These are phyloP conservation scores for Acrocalymma vagum DNA, from an alignment of 2,329 filamentous ascomycete species.

Conservation along the genomic window DNA sequence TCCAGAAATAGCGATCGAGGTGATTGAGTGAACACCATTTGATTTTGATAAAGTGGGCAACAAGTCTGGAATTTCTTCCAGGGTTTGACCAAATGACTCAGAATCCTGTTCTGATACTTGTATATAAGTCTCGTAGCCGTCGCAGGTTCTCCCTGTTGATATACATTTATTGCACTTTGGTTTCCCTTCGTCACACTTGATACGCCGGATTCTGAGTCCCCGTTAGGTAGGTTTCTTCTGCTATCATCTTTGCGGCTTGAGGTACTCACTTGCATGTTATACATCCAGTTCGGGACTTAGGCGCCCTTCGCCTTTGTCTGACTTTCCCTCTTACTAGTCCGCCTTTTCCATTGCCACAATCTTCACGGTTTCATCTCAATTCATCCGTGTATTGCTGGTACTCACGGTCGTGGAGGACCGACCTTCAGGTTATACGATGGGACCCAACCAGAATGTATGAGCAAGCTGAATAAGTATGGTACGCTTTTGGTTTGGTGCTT, in stretches of 20 bases:
- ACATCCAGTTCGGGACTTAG: constrained; percentile 10
- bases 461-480: too few relatives aligned
- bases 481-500: too few relatives aligned
- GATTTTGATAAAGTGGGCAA: too few relatives aligned
- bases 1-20: neutral
- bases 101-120: neutral
- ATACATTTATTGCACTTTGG: constrained; percentile 63
- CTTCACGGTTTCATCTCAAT: too few relatives aligned
- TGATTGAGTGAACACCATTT: too few relatives aligned
- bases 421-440: neutral
- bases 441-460: too few relatives aligned
- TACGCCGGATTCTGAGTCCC: constrained; percentile 58
- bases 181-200: constrained; percentile 66
- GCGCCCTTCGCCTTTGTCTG: constrained; percentile 6
- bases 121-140: constrained; percentile 60
- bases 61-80: neutral
- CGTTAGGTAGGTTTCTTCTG: neutral
- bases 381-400: too few relatives aligned
- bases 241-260: neutral
- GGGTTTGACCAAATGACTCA: neutral
- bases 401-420: neutral
- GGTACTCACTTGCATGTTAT: constrained; percentile 14
- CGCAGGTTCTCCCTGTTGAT: constrained; percentile 64
- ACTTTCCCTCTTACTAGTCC: constrained; percentile 10
- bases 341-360: too few relatives aligned